phyloP scores from a whole-genome alignment of 352 stramenopile species.

The Pythium dissimile region DNA sequence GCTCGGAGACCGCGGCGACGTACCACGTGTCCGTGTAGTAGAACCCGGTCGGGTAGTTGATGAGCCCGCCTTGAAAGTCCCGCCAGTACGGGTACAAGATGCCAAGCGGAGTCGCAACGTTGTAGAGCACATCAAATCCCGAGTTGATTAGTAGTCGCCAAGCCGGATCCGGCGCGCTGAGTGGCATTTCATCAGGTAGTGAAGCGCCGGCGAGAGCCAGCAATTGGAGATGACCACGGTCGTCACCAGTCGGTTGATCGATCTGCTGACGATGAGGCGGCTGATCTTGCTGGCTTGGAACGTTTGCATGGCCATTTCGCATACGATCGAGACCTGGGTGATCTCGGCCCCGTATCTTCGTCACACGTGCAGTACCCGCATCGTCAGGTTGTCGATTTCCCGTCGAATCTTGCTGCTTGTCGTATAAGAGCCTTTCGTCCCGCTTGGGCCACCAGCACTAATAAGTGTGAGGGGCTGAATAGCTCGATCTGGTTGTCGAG shows the following conservation, averaged over 20 bases:
- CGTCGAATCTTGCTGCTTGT: not conserved
- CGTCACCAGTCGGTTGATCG: conserved; percentile 21
- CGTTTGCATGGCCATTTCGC: conserved; percentile 24
- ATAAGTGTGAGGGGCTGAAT: not conserved
- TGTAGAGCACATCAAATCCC: conserved; percentile 15
- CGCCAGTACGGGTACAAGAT: conserved; percentile 18
- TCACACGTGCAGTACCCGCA: not conserved
- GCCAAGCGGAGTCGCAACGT: conserved; percentile 8
- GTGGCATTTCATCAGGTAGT: conserved; percentile 8
- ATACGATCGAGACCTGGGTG: not conserved
- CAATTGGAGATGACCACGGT: conserved; percentile 21
- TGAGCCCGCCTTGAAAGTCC: not conserved
- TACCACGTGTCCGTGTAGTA: conserved; percentile 20
- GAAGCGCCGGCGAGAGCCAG: conserved; percentile 22
- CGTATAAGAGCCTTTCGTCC: not conserved
- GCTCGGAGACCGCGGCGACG: conserved; percentile 6
- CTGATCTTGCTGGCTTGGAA: conserved; percentile 28
- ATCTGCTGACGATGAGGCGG: conserved; percentile 7
- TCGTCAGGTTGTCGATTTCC: too few species aligned
- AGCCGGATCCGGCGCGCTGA: conserved; percentile 2
- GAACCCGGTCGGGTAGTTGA: not conserved
- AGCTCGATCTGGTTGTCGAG: not conserved
- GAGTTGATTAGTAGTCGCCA: conserved; percentile 8
- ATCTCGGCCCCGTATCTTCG: not conserved
- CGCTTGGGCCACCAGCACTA: too few species aligned